Evolutionary conservation across 2,329 filamentous ascomycete genomes (phyloP), one percentile per base, ranked within the genome.

Genomic region (Lecanoromycetidae sp.): DNA sequence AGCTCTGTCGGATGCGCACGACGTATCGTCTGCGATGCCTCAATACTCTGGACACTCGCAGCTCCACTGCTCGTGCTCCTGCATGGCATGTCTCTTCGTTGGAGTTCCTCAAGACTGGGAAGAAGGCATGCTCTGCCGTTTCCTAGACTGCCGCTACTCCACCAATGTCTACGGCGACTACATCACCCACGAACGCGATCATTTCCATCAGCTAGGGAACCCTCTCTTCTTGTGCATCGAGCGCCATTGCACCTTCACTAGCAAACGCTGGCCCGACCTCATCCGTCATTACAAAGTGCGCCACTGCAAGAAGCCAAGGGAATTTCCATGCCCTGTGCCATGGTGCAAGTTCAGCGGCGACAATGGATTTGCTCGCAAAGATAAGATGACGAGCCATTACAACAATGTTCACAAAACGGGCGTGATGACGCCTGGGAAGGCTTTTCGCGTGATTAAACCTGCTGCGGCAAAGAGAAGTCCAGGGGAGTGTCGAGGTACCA

Each of bases 341-440:
- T 41, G 32, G n/a, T 52, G 49, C 32, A 40, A 41, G n/a, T 38
- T 23, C 23, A n/a, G 15, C 9, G 49, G 49, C 5, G 32, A 48
- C 10, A 45, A 49, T 9, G 49, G 49, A 19, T 52, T 52, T 15
- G 36, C 17, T 3, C 46, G 49, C 26, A 45, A 46, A 22, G 49
- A 52, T n/a, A 52, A 52, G 19, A 35, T 49, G 8, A 42, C n/a
- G 1, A 46, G 15, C 23, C 49, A 52, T 15, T 36, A 29, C 7
- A 26, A 22, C 10, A 52, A 44, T 6, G 32, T 43, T 4, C 50
- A 52, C 27, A 10, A 32, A 22, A 38, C 29, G n/a, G 25, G 38
- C 8, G 30, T 20, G 13, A 20, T 12, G 13, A 15, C 7, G 9
- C 38, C 2, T 12, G 26, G 25, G 8, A 20, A 22, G 19, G 23